Base-by-base conservation (phyloP, 2,329 filamentous ascomycete species). In the Diaporthe vaccinii region DNA sequence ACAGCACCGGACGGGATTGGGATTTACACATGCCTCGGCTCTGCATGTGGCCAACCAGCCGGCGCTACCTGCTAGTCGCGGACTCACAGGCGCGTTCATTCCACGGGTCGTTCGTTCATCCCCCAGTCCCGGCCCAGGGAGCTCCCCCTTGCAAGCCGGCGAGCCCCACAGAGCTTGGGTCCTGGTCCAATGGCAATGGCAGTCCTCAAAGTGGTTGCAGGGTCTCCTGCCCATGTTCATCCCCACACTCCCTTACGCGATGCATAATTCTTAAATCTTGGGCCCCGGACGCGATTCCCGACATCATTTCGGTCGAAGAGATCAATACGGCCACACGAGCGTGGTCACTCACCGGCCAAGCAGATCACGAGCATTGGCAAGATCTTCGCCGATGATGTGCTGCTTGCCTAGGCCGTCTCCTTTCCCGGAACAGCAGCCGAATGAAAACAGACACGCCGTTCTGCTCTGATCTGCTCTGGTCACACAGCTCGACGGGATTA, bases 21-120 rank as follows among this genome's bases (percentile, higher is more conserved):
- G 36, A 72, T 69, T 61, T 39, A 69, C 73, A 58, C 57, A 44
- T 76, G 75, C 75, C 75, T 76, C 75, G 75, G 75, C 70, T 70
- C 49, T 65, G 65, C 59, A 72, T 61, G 62, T 58, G 25, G 61
- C 9, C 25, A 36, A 44, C 14, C 44, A 49, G 62, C 62, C 62
- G 62, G 34, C 46, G 46, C 62, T 68, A 36, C 62, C 28, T 53
- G 44, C 20, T 53, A 61, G 70, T 62, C 70, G 39, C 57, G 70
- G 58, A 39, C 46, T 49, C 15, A 28, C 34, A 73, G 70, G 25
- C 70, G 46, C 59, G 34, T 62, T 53, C 58, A 28, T 73, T 28
- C 71, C 58, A 34, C 57, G 59, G 41, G 49, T 44, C 55, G 28
- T 25, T 62, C 57, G 55, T 41, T 28, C 36, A 22, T 7, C 34